phyloP scores from a whole-genome alignment of 2,329 filamentous ascomycete genomes.

The Penicillium frequentans region DNA sequence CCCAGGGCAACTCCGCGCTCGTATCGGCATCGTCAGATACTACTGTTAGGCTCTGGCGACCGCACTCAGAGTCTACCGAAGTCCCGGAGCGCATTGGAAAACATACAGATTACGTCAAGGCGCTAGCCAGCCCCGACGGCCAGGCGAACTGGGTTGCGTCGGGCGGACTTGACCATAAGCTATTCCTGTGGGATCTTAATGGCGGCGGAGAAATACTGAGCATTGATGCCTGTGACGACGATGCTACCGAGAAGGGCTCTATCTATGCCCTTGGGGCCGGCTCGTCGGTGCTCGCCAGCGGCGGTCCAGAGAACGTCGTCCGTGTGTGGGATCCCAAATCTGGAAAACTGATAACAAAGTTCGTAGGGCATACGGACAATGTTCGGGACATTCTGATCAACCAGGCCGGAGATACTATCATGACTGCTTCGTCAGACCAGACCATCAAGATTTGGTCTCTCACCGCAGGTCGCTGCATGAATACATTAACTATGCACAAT shows the following conservation, averaged over 20 bases:
- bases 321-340: constrained; percentile 88
- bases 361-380: constrained; percentile 94
- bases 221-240: constrained; percentile 74
- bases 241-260: constrained; percentile 84
- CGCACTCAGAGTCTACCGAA: constrained; percentile 61
- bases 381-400: constrained; percentile 89
- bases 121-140: constrained; percentile 73
- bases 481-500: constrained; percentile 98
- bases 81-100: constrained; percentile 81
- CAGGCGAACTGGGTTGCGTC: constrained; percentile 86
- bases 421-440: constrained; percentile 93
- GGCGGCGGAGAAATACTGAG: constrained; percentile 82
- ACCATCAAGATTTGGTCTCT: constrained; percentile 98
- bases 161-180: constrained; percentile 87
- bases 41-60: constrained; percentile 90
- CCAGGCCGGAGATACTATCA: constrained; percentile 81
- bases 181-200: constrained; percentile 90
- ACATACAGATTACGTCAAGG: constrained; percentile 96
- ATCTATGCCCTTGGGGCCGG: constrained; percentile 86
- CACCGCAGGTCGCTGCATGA: constrained; percentile 91
- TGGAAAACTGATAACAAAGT: constrained; percentile 89
- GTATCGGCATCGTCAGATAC: constrained; percentile 93
- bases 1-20: constrained; percentile 73
- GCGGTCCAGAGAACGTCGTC: constrained; percentile 90
- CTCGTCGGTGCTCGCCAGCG: constrained; percentile 80